phyloP scores from a whole-genome alignment of 2,329 filamentous ascomycete species.

The Sordariomycetes sp. region DNA sequence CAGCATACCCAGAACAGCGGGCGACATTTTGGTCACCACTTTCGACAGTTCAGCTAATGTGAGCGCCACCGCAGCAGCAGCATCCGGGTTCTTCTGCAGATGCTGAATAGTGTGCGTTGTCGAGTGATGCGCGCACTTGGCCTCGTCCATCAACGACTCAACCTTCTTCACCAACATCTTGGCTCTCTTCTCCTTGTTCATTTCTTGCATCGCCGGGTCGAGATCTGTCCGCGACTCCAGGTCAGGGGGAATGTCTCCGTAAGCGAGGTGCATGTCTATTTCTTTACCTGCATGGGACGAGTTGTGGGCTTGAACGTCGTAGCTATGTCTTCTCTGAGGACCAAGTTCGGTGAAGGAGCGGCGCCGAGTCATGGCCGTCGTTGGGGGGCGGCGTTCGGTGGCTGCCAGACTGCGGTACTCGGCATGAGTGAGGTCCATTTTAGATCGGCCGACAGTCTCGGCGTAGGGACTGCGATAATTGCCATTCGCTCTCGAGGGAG shows the following conservation, averaged over 20 bases:
- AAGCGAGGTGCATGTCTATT: slow-evolving; percentile 87
- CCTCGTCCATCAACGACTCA: slow-evolving; percentile 73
- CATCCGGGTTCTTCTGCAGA: slow-evolving; percentile 64
- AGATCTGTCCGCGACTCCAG: slow-evolving; percentile 41
- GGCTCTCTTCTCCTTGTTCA: slow-evolving; percentile 43
- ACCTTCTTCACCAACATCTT: slow-evolving; percentile 60
- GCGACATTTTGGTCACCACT: slow-evolving; percentile 74
- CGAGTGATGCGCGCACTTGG: slow-evolving; percentile 79
- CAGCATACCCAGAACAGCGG: slow-evolving; percentile 64
- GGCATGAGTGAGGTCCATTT: slow-evolving; percentile 13
- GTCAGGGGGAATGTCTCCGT: slow-evolving; percentile 72
- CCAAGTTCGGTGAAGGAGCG: slow-evolving; percentile 3
- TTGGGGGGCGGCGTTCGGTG: slow-evolving; percentile 8
- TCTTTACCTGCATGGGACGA: slow-evolving; percentile 26
- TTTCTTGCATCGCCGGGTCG: slow-evolving; percentile 40
- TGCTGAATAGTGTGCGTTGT: slow-evolving; percentile 75
- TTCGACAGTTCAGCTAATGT: slow-evolving; percentile 86
- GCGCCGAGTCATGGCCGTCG: slow-evolving; percentile 9
- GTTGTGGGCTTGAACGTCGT: slow-evolving; percentile 20
- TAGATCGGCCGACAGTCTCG: slow-evolving; percentile 28
- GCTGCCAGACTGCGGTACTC: slow-evolving; percentile 16
- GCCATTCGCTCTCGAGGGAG: slow-evolving; percentile 34
- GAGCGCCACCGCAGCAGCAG: slow-evolving; percentile 86
- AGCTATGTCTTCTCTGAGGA: slow-evolving; percentile 13
- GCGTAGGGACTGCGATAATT: slow-evolving; percentile 27